phyloP scores from a whole-genome alignment of 495 filamentous ascomycete species.

The Jackrogersella minutella region DNA sequence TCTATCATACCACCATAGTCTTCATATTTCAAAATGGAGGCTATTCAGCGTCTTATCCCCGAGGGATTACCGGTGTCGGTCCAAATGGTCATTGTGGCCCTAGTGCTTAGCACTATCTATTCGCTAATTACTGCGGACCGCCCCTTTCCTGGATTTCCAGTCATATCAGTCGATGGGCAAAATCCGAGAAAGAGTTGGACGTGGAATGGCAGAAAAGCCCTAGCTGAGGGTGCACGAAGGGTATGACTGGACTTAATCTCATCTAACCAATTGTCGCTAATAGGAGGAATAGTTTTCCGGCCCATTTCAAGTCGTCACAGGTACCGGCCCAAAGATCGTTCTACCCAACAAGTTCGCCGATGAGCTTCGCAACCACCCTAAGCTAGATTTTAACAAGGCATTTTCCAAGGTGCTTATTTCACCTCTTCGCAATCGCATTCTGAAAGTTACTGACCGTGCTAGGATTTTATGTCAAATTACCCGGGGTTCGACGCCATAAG shows the following conservation, averaged over 20 bases:
- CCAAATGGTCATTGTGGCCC: slow-evolving; percentile 33
- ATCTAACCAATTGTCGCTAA: slow-evolving; percentile 11
- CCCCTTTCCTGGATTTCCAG: slow-evolving; percentile 41
- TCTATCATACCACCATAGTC: not conserved
- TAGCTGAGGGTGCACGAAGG: slow-evolving; percentile 32
- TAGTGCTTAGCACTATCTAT: slow-evolving; percentile 38
- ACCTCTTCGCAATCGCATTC: not conserved
- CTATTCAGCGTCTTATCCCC: slow-evolving; percentile 34
- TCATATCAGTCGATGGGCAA: slow-evolving; percentile 36
- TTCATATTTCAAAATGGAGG: slow-evolving; percentile 28
- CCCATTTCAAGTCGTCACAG: slow-evolving; percentile 45
- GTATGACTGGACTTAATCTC: slow-evolving; percentile 13
- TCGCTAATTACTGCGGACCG: slow-evolving; percentile 35
- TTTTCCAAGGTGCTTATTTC: slow-evolving; percentile 45
- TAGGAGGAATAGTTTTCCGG: slow-evolving; percentile 31
- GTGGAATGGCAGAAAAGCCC: slow-evolving; percentile 32
- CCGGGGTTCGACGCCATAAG: slow-evolving; percentile 57
- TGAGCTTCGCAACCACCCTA: slow-evolving; percentile 57
- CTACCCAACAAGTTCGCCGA: slow-evolving; percentile 59
- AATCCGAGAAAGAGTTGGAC: slow-evolving; percentile 39
- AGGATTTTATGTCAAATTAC: slow-evolving; percentile 57
- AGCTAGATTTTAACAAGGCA: slow-evolving; percentile 51
- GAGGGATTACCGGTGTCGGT: slow-evolving; percentile 39
- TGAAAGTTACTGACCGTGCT: slow-evolving; percentile 4
- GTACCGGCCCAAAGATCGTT: slow-evolving; percentile 49